phyloP scores from a whole-genome alignment of 73 alveolate genomes.

The Stentor roeselii region DNA sequence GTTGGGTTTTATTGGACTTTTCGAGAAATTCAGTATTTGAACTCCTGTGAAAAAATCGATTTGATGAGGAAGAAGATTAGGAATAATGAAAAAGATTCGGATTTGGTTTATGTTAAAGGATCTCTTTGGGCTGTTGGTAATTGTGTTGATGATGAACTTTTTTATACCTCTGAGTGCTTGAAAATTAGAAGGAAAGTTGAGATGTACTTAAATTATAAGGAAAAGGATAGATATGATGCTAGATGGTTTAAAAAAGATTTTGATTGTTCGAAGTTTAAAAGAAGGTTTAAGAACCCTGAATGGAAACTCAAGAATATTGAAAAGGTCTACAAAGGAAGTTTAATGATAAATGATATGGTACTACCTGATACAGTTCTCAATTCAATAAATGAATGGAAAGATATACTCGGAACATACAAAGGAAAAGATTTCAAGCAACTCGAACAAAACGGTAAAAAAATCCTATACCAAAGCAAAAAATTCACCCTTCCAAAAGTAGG shows the following conservation, averaged over 20 bases:
- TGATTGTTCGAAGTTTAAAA: background rate
- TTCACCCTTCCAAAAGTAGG: background rate
- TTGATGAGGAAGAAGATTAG: background rate
- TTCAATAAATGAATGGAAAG: background rate
- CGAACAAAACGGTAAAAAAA: background rate
- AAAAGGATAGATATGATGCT: background rate
- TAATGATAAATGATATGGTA: background rate
- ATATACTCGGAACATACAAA: background rate
- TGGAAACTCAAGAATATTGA: background rate
- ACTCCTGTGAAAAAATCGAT: background rate
- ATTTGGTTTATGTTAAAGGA: background rate
- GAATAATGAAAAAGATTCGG: background rate
- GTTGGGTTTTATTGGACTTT: background rate
- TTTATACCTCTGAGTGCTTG: background rate
- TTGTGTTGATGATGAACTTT: background rate
- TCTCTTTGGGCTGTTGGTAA: background rate
- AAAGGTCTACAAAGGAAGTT: background rate
- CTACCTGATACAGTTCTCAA: background rate
- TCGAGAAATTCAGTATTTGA: background rate
- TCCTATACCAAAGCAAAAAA: too few species aligned
- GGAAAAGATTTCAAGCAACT: background rate
- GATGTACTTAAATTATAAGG: background rate
- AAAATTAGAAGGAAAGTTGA: background rate
- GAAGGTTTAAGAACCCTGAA: background rate
- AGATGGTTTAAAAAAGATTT: background rate